A percentile compares a stretch with the other conserved stretches of the same genome.
Evolutionary conservation across 129 eudicot species (phyloP).

Genomic region (Logfia minima): DNA sequence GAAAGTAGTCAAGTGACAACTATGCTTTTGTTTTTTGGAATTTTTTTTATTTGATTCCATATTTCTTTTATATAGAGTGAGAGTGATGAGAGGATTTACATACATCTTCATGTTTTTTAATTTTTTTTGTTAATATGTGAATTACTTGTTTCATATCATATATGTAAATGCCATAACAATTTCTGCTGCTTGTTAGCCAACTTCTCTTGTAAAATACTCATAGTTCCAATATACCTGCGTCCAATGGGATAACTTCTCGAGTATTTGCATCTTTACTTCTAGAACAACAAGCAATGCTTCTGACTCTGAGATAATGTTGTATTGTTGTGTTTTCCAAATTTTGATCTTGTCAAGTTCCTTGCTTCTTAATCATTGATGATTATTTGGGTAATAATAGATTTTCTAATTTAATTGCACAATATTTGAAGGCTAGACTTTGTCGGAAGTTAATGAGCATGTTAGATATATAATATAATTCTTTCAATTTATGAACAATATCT

Average conservation of each 20-base stretch:
- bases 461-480: not conserved
- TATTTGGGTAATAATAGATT: not conserved
- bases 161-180: slow-evolving; percentile 26
- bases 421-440: too few species aligned
- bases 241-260: too few species aligned
- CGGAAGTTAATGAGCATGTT: not conserved
- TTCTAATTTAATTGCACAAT: too few species aligned
- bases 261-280: too few species aligned
- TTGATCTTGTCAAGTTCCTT: not conserved
- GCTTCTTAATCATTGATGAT: not conserved
- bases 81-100: slow-evolving; percentile 38
- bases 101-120: slow-evolving; percentile 16
- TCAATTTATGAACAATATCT: not conserved
- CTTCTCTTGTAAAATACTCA: not conserved
- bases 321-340: not conserved
- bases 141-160: slow-evolving; percentile 21
- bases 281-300: not conserved
- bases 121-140: slow-evolving; percentile 28
- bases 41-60: slow-evolving; percentile 16
- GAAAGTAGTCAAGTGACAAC: slow-evolving; percentile 44
- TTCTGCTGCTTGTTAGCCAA: not conserved
- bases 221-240: not conserved
- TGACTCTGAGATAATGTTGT: not conserved
- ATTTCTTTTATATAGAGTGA: slow-evolving; percentile 24
- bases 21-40: slow-evolving; percentile 10